Evolutionary conservation across 73 alveolate species (phyloP), one percentile per base, ranked within the genome.

Genomic region (Paramecium octaurelia): DNA sequence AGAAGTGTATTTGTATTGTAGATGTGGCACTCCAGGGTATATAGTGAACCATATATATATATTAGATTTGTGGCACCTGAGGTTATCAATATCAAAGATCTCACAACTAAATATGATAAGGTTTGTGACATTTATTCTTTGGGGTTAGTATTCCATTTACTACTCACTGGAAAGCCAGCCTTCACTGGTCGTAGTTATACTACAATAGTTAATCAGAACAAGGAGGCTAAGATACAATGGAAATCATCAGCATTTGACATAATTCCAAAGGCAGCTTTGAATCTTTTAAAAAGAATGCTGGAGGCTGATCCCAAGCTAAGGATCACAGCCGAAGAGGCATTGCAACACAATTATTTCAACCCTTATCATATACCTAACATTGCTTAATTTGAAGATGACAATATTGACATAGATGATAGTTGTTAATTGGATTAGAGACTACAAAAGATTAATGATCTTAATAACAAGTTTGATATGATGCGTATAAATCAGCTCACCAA

Each of bases 1-100:
- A n/a, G 94, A 69, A 18, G 92, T 46, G 16, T 89, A 70, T 73
- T 46, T 89, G 43, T 89, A 70, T 43, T 77, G 71, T 23, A 69
- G 94, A 69, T 89, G 94, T 73, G 94, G 94, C 8, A 89, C 94
- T 14, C 94, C 94, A 64, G 94, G 94, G 91, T 80, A 80, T 14
- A 12, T 80, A 44, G 24, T 8, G 4, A 48, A 48, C 14, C 3
- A 36, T 34, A 8, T 21, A 11, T 80, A 12, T 43, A 14, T n/a
- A 44, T 11, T 44, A 80, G 91, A 44, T 89, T 89, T 70, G 94
- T 89, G 12, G 94, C 94, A 8, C 94, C 94, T 24, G 94, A 89
- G 44, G 94, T 89, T 4, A 89, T 89, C 24, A 89, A 89, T 24
- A 89, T 89, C 6, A 89, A 89, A 89, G 94, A 89, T 71, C 46